These are phyloP conservation scores for Phytophthora lateralis DNA, from an alignment of 352 stramenopile genomes.

Conservation along the genomic window DNA sequence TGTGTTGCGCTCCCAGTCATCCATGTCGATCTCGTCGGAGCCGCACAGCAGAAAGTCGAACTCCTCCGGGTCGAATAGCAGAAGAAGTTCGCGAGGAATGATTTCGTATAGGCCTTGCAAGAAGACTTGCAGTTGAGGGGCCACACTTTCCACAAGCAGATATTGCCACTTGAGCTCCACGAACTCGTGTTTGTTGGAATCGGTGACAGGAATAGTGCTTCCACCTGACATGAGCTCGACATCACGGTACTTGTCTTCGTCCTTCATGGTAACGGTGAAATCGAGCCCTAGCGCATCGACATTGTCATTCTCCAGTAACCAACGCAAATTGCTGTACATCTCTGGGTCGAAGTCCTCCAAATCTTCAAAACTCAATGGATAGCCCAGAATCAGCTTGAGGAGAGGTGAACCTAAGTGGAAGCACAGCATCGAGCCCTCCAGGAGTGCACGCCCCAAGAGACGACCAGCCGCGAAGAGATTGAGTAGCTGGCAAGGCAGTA, in stretches of 20 bases:
- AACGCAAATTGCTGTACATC: slow-evolving; percentile 45
- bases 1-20: slow-evolving; percentile 92
- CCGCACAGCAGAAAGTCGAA: slow-evolving; percentile 95
- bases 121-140: slow-evolving; percentile 76
- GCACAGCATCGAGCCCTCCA: slow-evolving; percentile 88
- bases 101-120: slow-evolving; percentile 95
- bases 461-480: slow-evolving; percentile 39
- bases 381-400: slow-evolving; percentile 94
- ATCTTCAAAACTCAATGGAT: slow-evolving; percentile 91
- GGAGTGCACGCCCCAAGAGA: slow-evolving; percentile 43
- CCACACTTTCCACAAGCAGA: slow-evolving; percentile 88
- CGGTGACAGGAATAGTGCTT: slow-evolving; percentile 79
- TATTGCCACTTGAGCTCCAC: slow-evolving; percentile 91
- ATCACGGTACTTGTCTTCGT: slow-evolving; percentile 19
- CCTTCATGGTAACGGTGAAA: slow-evolving; percentile 44
- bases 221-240: slow-evolving; percentile 42
- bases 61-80: slow-evolving; percentile 96
- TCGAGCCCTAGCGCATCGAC: slow-evolving; percentile 48
- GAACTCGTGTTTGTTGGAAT: slow-evolving; percentile 92
- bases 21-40: slow-evolving; percentile 92
- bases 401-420: slow-evolving; percentile 92
- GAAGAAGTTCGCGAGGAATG: slow-evolving; percentile 89
- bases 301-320: slow-evolving; percentile 53
- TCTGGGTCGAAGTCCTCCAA: slow-evolving; percentile 63
- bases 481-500: slow-evolving; percentile 33